These are phyloP conservation scores for Syncephalastrum contaminatum DNA, from an alignment of 371 early-diverging fungal species.

Conservation along the genomic window DNA sequence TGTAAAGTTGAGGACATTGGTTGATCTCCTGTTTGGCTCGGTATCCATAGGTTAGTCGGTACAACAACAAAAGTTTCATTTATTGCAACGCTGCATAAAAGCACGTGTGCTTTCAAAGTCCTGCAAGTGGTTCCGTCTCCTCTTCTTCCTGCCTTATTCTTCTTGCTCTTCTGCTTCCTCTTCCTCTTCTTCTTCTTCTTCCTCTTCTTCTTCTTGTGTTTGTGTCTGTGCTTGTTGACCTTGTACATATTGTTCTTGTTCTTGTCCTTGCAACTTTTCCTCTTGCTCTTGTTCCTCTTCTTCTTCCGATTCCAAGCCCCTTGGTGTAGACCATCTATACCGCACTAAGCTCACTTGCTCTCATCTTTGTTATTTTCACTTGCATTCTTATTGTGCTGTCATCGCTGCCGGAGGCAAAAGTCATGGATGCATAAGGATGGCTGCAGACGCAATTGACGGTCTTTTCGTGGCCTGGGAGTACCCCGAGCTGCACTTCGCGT, in stretches of 20 bases:
- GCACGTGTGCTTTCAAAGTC: background rate
- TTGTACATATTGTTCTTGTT: too few species aligned
- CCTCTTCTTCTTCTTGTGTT: background rate
- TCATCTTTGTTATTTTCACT: constrained; percentile 24
- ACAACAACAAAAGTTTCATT: too few species aligned
- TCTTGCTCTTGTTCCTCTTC: background rate
- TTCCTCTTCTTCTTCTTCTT: too few species aligned
- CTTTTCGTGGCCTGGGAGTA: constrained; percentile 78
- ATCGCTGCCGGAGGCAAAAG: constrained; percentile 90
- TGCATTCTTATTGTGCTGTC: constrained; percentile 92
- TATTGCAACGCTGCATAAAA: background rate
- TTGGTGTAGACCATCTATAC: background rate
- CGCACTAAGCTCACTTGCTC: background rate
- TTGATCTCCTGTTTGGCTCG: too few species aligned
- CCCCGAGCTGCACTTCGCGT: constrained; percentile 70
- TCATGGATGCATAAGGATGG: constrained; percentile 56
- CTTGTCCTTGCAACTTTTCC: too few species aligned
- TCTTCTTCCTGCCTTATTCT: too few species aligned
- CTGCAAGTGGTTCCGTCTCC: background rate
- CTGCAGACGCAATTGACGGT: constrained; percentile 92
- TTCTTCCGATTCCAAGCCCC: background rate
- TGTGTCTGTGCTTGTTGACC: too few species aligned
- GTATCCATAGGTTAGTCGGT: too few species aligned
- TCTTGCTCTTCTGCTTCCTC: too few species aligned
- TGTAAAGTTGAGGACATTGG: too few species aligned